Base-by-base conservation (phyloP, 2,329 filamentous ascomycete genomes). In the Phyllosticta paracitricarpa region DNA sequence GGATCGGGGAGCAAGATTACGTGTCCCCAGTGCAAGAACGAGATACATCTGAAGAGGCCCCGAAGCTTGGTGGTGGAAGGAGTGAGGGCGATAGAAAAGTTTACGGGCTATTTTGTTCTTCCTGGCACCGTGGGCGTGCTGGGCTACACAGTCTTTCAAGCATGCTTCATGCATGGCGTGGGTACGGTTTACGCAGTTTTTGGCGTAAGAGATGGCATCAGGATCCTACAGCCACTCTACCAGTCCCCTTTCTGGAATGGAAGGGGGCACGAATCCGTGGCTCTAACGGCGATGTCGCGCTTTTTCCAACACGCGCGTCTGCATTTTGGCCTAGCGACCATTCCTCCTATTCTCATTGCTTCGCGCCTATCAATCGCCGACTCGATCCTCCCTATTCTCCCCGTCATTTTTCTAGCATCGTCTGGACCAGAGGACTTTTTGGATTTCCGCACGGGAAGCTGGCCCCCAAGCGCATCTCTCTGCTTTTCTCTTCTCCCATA, bases 21-120 rank as follows among this genome's bases (percentile, higher is more conserved):
- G 59, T 99, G 94, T 71, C 93, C 93, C 2, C 89, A 96, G 64
- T 99, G 94, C 81, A 94, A 96, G 72, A 82, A 85, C 1, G 82
- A 85, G 66, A 96, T 97, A 68, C 78, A 83, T 58, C 79, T 97
- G 28, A 83, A 87, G 57, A 86, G 92, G 56, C 89, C 89, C 14
- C 84, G 82, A 68, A 91, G 92, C 69, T 78, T 84, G 24, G 75
- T 94, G 24, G 84, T 97, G 28, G 83, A 87, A 59, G 68, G 86
- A 0, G 82, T 86, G 63, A 83, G 88, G 57, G 72, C 77, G 17
- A 65, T 89, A 9, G 81, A 87, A 67, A 76, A 78, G 48, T 70
- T 76, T 73, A 85, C 79, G 70, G 83, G 75, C 65, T 81, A 72
- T 35, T 78, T 90, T 10, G 79, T 88, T 24, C 72, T 92, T 4